These are phyloP conservation scores for Tephrocybe sp. DNA, from an alignment of 768 basidiomycete genomes.

Conservation along the genomic window DNA sequence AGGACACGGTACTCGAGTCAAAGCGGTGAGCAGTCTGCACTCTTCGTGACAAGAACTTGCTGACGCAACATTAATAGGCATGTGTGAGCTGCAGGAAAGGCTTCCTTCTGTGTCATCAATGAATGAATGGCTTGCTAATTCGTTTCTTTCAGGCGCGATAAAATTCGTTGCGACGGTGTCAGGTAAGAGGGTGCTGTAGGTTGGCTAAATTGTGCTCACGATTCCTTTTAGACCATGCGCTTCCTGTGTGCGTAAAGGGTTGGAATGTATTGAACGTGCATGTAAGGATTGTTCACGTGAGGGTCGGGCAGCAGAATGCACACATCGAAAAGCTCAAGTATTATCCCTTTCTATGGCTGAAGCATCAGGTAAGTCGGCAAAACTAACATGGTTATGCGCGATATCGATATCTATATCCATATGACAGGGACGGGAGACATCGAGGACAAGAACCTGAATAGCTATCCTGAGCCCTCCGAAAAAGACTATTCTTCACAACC, in stretches of 20 bases:
- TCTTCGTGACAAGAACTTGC: slow-evolving; percentile 4
- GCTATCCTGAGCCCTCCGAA: slow-evolving; percentile 8
- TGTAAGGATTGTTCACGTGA: slow-evolving; percentile 43
- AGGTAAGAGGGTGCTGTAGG: slow-evolving; percentile 31
- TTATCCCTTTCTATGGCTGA: slow-evolving; percentile 20
- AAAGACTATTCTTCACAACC: slow-evolving; percentile 17
- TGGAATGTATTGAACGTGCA: slow-evolving; percentile 49
- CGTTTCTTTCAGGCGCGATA: slow-evolving; percentile 44
- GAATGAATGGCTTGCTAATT: slow-evolving; percentile 15
- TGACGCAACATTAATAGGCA: slow-evolving; percentile 36
- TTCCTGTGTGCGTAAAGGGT: slow-evolving; percentile 47
- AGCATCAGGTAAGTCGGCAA: slow-evolving; percentile 17
- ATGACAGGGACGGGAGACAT: slow-evolving; percentile 2
- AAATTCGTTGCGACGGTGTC: slow-evolving; percentile 58
- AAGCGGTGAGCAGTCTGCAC: slow-evolving; percentile 41
- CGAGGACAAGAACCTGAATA: slow-evolving; percentile 1
- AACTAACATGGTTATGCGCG: background rate
- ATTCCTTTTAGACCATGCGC: slow-evolving; percentile 40
- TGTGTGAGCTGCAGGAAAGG: slow-evolving; percentile 59
- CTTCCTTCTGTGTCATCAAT: background rate
- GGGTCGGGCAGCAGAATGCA: slow-evolving; percentile 43
- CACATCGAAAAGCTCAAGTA: slow-evolving; percentile 34
- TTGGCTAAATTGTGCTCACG: background rate
- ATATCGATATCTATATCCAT: background rate
- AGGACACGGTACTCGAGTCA: slow-evolving; percentile 60